Evolutionary conservation across 768 basidiomycete genomes (phyloP).

Genomic region (Exidia glandulosa): DNA sequence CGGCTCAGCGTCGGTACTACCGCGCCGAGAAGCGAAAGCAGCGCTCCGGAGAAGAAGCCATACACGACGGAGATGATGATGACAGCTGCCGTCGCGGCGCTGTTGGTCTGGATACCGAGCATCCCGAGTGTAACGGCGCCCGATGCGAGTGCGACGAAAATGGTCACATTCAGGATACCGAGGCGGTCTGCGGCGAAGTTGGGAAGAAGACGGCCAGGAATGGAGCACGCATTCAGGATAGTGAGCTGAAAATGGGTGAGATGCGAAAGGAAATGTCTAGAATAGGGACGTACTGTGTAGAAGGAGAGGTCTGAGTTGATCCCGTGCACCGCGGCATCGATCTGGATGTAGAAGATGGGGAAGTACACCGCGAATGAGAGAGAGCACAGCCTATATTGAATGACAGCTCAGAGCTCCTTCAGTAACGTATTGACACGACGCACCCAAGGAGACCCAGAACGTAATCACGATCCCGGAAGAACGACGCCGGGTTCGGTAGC

Average conservation of each 20-base stretch:
- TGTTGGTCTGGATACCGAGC: slow-evolving; percentile 26
- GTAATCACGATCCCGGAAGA: slow-evolving; percentile 35
- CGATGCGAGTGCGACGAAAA: slow-evolving; percentile 4
- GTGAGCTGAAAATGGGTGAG: slow-evolving; percentile 26
- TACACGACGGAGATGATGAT: slow-evolving; percentile 30
- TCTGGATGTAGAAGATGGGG: slow-evolving; percentile 47
- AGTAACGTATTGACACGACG: slow-evolving; percentile 3
- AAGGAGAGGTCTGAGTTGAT: slow-evolving; percentile 39
- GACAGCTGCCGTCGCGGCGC: slow-evolving; percentile 14
- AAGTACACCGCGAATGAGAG: slow-evolving; percentile 19
- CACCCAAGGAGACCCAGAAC: slow-evolving; percentile 31
- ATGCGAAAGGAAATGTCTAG: not conserved
- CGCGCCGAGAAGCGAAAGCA: not conserved
- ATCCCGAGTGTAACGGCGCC: slow-evolving; percentile 9
- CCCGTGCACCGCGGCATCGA: slow-evolving; percentile 38
- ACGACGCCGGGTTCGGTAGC: slow-evolving; percentile 11
- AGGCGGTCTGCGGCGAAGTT: slow-evolving; percentile 30
- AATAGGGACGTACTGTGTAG: slow-evolving; percentile 31
- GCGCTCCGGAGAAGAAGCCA: slow-evolving; percentile 35
- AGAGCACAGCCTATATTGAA: not conserved
- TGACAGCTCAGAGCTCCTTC: not conserved
- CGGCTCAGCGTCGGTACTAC: not conserved
- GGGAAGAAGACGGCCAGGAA: slow-evolving; percentile 41
- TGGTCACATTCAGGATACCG: slow-evolving; percentile 34
- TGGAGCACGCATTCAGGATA: slow-evolving; percentile 39